Conservation (phyloP, 768 basidiomycete genomes). For the Suillus subalutaceus region DNA sequence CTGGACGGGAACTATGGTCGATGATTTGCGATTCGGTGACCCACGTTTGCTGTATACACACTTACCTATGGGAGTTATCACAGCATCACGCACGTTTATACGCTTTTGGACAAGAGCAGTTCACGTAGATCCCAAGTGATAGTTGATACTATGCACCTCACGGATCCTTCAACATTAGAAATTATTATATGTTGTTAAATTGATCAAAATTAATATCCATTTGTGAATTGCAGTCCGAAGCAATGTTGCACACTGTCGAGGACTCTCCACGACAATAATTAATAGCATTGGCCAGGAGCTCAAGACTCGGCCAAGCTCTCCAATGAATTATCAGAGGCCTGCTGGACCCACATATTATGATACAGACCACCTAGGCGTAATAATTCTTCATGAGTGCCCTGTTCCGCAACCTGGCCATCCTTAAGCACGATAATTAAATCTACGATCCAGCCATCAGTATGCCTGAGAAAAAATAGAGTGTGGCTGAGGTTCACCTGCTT, state of each 20-base stretch:
- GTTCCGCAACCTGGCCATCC: constrained; percentile 89
- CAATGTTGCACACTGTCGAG: background rate
- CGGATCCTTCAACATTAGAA: background rate
- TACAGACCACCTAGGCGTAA: constrained; percentile 73
- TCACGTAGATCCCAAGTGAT: background rate
- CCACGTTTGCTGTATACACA: background rate
- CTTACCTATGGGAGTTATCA: background rate
- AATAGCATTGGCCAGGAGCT: background rate
- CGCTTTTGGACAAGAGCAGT: background rate
- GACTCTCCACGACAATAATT: background rate
- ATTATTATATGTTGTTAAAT: background rate
- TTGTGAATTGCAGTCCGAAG: background rate
- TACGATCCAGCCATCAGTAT: constrained; percentile 25
- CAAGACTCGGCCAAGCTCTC: constrained; percentile 19
- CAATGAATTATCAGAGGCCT: constrained; percentile 45
- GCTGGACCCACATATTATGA: constrained; percentile 81
- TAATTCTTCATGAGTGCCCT: constrained; percentile 91
- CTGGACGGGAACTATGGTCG: constrained; percentile 35
- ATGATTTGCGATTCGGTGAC: background rate
- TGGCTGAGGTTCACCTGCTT: constrained; percentile 62
- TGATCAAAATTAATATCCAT: background rate
- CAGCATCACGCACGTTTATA: background rate
- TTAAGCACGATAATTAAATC: constrained; percentile 93
- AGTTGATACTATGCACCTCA: background rate
- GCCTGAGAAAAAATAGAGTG: background rate